These are phyloP conservation scores for Cytospora schulzeri DNA, from an alignment of 2,329 filamentous ascomycete genomes.

Conservation along the genomic window DNA sequence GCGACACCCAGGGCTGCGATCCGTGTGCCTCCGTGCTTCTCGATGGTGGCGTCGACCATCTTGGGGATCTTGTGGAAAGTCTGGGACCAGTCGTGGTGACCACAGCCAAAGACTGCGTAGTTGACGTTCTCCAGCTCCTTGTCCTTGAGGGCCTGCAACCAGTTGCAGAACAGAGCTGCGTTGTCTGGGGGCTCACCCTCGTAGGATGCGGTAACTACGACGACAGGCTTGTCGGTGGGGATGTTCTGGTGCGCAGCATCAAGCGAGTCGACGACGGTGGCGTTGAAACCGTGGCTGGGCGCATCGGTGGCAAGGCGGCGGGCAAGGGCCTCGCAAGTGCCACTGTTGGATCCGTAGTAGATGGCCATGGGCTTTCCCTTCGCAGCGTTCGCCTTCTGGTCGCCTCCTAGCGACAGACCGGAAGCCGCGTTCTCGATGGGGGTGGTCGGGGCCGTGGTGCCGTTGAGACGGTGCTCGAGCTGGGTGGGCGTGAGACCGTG, in stretches of 20 bases:
- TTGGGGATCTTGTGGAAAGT: slow-evolving; percentile 70
- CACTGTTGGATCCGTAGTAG: slow-evolving; percentile 72
- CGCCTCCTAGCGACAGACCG: slow-evolving; percentile 42
- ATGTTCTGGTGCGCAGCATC: slow-evolving; percentile 64
- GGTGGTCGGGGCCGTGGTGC: slow-evolving; percentile 26
- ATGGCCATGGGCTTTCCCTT: slow-evolving; percentile 56
- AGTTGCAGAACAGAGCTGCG: slow-evolving; percentile 66
- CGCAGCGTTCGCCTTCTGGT: slow-evolving; percentile 12
- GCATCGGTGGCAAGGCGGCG: slow-evolving; percentile 63
- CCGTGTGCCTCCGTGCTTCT: slow-evolving; percentile 47
- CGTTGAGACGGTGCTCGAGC: slow-evolving; percentile 49
- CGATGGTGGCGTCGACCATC: slow-evolving; percentile 56
- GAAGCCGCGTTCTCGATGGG: slow-evolving; percentile 50
- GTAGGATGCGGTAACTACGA: slow-evolving; percentile 70
- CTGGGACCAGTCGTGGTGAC: slow-evolving; percentile 54
- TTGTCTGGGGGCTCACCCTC: slow-evolving; percentile 74
- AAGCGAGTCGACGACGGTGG: slow-evolving; percentile 54
- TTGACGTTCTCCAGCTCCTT: slow-evolving; percentile 55
- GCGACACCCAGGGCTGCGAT: slow-evolving; percentile 54
- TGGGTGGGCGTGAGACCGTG: slow-evolving; percentile 59
- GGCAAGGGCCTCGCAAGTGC: slow-evolving; percentile 71
- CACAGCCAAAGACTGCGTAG: slow-evolving; percentile 71
- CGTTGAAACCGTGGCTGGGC: slow-evolving; percentile 59
- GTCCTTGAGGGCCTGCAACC: slow-evolving; percentile 58
- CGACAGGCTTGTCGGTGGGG: slow-evolving; percentile 61